A percentile compares a stretch with the other conserved stretches of the same genome.
Conservation (phyloP, 208 protist genomes). For the Crithidia sp. region DNA sequence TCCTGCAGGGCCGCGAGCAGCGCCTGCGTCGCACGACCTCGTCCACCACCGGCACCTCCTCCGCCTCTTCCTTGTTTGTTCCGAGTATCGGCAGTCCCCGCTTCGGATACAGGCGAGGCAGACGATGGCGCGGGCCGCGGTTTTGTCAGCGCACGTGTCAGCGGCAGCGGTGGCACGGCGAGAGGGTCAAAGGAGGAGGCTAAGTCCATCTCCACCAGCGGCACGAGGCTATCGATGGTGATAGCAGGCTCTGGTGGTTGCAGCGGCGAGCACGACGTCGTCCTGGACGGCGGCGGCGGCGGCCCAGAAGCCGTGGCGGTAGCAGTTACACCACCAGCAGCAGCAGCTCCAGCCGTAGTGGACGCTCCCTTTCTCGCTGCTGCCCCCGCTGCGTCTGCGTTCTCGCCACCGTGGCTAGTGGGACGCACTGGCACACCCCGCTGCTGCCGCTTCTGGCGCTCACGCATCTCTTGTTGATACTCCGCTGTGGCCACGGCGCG, state of each 20-base stretch:
- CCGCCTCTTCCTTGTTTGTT: too few relatives aligned
- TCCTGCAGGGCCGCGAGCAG: slow-evolving; percentile 7
- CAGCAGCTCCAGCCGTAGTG: too few relatives aligned
- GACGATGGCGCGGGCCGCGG: neutral
- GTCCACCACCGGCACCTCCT: too few relatives aligned
- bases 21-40: neutral
- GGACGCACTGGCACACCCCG: neutral
- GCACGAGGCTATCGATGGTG: neutral
- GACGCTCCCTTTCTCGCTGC: too few relatives aligned
- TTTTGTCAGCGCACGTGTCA: neutral
- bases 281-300: neutral
- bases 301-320: neutral
- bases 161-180: slow-evolving; percentile 25
- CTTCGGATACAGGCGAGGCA: neutral
- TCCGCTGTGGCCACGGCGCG: neutral
- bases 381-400: neutral
- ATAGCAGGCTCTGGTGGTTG: neutral
- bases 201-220: slow-evolving; percentile 3
- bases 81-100: too few relatives aligned
- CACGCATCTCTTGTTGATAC: neutral
- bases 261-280: neutral
- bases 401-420: neutral
- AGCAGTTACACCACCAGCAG: neutral
- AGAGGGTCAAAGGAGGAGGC: slow-evolving; percentile 22
- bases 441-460: slow-evolving; percentile 5